A percentile compares a stretch with the other conserved stretches of the same genome.
These are phyloP conservation scores for Suhomyces sp. DNA, from an alignment of 805 yeast species.

Conservation along the genomic window DNA sequence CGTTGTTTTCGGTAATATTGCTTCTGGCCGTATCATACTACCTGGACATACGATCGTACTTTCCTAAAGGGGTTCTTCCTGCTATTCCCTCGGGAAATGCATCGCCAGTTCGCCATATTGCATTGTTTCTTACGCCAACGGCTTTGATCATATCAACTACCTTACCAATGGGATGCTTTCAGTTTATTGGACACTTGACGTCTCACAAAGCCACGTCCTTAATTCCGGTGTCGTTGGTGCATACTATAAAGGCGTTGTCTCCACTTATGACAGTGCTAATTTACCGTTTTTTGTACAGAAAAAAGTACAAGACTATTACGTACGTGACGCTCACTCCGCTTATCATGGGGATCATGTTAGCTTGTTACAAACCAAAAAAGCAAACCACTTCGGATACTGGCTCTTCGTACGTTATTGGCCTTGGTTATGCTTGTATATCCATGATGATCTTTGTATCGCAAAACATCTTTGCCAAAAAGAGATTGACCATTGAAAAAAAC, in stretches of 20 bases:
- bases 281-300: constrained; percentile 60
- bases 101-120: constrained; percentile 14
- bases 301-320: constrained; percentile 58
- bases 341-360: constrained; percentile 79
- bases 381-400: constrained; percentile 2
- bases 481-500: constrained; percentile 48
- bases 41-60: constrained; percentile 23
- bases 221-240: constrained; percentile 93
- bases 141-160: constrained; percentile 57
- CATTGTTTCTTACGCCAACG: constrained; percentile 54
- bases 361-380: constrained; percentile 53
- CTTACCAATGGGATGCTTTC: constrained; percentile 93
- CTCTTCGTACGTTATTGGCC: constrained; percentile 33
- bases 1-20: constrained; percentile 52
- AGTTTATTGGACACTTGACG: constrained; percentile 86
- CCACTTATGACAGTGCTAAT: constrained; percentile 86
- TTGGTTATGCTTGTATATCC: constrained; percentile 50
- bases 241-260: constrained; percentile 87
- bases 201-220: constrained; percentile 89
- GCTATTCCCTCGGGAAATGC: constrained; percentile 15
- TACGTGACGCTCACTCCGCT: constrained; percentile 79
- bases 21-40: constrained; percentile 30
- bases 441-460: constrained; percentile 74
- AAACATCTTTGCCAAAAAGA: constrained; percentile 75
- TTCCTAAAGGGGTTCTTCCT: constrained; percentile 53